Evolutionary conservation across 768 basidiomycete genomes (phyloP), one percentile per base, ranked within the genome.

Genomic region (Hydnum rufescens): DNA sequence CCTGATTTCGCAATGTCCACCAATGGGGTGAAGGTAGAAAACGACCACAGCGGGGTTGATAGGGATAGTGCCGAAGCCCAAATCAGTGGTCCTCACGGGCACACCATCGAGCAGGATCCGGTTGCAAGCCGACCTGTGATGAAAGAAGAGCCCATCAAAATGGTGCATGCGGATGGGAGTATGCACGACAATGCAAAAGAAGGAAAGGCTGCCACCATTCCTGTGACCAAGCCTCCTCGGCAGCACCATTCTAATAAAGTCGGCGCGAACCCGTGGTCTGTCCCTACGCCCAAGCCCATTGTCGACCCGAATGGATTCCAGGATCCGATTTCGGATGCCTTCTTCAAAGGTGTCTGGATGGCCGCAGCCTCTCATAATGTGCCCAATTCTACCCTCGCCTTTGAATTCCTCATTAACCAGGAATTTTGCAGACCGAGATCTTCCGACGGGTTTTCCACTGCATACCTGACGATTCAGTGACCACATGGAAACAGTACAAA

Each of bases 401-500:
- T 26, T 0, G 36, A 22, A 34, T 34, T 32, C 19, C 25, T 22
- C 18, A 32, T 13, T 49, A n/a, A 32, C 51, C 28, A 42, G 30
- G 8, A 25, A 29, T 25, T 30, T 16, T 53, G 6, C 55, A 92
- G 89, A 99, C 93, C 56, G 86, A 93, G 63, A 88, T 96, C 57
- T 96, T 76, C 66, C 80, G 90, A 52, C 92, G 85, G 62, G 89
- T 96, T 3, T 99, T 99, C 69, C 81, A 88, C 59, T 81, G 83
- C 32, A 69, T 92, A 51, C 93, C 95, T 3, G 93, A 97, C 63
- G 92, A 99, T 63, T 70, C 78, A 23, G 76, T 96, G 55, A 81
- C 80, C 1, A 93, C 92, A 0, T 99, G 93, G 93, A 90, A 90
- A 60, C 83, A 88, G 61, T 96, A 81, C 66, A 92, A 80, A 62